Base-by-base conservation (phyloP, 2,329 filamentous ascomycete genomes). In the Macrophomina phaseolina region DNA sequence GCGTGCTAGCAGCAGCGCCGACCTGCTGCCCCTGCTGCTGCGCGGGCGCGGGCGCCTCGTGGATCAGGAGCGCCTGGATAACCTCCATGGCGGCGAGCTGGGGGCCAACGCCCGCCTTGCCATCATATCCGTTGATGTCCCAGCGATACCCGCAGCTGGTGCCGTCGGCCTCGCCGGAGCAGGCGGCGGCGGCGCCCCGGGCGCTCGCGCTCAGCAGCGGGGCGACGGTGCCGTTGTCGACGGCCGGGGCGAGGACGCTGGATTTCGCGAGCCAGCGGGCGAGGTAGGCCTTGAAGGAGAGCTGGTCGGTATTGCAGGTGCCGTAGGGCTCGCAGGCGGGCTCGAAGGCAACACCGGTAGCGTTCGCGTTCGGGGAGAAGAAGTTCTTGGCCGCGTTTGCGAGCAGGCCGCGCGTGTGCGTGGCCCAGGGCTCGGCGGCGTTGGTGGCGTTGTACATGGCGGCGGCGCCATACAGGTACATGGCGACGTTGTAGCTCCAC, bases 391-490 rank as follows among this genome's bases (percentile, higher is more conserved):
- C 74, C 28, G 79, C 75, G 32, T 79, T 78, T 23, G 83, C 78
- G n/a, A 93, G 86, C 67, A 90, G 81, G 7, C 88, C 88, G 61
- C 87, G 79, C 1, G 87, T 77, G 28, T 87, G 83, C 2, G 74
- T 66, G 46, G 83, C 80, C 84, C 87, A 96, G 42, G 81, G 81
- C 36, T 79, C 74, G 3, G 85, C 89, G 71, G 83, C 75, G 76
- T 91, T 89, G 46, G 46, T 61, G 23, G 34, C 70, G 67, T 83
- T 83, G 76, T 78, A 82, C 79, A 84, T 80, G 38, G 79, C 78
- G 36, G 82, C 80, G 51, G 82, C 79, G 52, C 82, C 82, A 45
- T 80, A 77, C 70, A 83, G 76, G 69, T 79, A 81, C 18, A 83
- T 76, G 63, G 80, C 80, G 12, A 79, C 75, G 69, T 84, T 83